phyloP scores from a whole-genome alignment of 192 early-diverging fungal species.

The Coemansia sp. region DNA sequence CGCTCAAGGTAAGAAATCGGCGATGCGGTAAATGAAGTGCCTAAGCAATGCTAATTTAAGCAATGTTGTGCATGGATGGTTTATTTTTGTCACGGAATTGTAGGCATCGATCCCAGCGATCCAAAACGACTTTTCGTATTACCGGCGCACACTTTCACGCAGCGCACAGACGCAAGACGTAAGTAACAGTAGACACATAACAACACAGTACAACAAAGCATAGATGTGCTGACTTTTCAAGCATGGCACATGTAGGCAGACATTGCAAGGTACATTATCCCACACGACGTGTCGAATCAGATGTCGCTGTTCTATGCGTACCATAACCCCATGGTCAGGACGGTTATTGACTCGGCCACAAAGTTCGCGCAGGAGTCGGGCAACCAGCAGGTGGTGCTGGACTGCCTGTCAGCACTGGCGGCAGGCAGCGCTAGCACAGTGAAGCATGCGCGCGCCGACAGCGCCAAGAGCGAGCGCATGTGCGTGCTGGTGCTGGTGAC shows the following conservation, averaged over 20 bases:
- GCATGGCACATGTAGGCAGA: conserved; percentile 37
- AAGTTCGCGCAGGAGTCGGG: conserved; percentile 64
- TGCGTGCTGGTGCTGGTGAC: conserved; percentile 85
- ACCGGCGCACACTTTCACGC: conserved; percentile 83
- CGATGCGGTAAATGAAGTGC: not conserved
- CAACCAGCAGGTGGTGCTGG: conserved; percentile 55
- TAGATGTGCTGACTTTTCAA: not conserved
- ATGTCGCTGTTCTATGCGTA: conserved; percentile 98
- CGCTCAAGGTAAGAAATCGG: conserved; percentile 69
- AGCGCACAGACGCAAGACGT: conserved; percentile 68
- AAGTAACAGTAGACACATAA: conserved; percentile 30
- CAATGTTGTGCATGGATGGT: not conserved
- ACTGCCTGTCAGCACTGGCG: conserved; percentile 73
- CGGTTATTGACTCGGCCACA: conserved; percentile 78
- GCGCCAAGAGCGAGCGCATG: conserved; percentile 64
- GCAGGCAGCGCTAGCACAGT: conserved; percentile 79
- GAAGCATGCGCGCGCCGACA: conserved; percentile 61
- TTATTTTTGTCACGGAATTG: conserved; percentile 7
- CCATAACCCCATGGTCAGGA: conserved; percentile 88
- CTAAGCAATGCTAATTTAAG: not conserved
- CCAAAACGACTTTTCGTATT: conserved; percentile 98
- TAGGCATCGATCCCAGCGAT: conserved; percentile 57
- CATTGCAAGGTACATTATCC: conserved; percentile 63
- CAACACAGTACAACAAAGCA: not conserved
- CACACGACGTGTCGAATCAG: conserved; percentile 85